Evolutionary conservation across 176 grass and related monocot genomes (phyloP), one percentile per base, ranked within the genome.

Genomic region (Zoysia pacifica): DNA sequence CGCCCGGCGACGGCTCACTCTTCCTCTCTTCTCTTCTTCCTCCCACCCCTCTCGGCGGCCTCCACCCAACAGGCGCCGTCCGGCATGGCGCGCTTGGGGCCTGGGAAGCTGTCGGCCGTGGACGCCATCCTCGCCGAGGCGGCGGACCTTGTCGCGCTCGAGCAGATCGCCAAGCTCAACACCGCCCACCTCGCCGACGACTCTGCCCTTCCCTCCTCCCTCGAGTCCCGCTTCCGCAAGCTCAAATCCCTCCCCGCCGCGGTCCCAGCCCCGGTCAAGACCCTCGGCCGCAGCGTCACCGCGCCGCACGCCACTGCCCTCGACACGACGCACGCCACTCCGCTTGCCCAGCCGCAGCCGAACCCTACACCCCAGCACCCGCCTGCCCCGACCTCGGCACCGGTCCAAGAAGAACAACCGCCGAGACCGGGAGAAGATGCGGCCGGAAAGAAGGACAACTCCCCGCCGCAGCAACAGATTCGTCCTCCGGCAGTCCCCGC

Each of bases 91-190:
- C 78, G 62, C 37, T 71, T 79, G 72, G 64, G 68, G 13, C 19
- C 39, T 18, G 38, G 49, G 14, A 79, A 72, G 70, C 37, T 81
- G 59, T 89, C 72, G 16, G 79, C 86, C 9, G 90, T 99, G 3
- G 84, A 95, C 58, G 88, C 86, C 56, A 87, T 99, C 85, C 86
- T 99, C 41, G 86, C 90, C 11, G 84, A 99, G 84, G 90, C 86
- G 1, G 75, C 85, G 10, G 90, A 99, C 49, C 50, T 90, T 14
- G 78, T 87, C 11, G 88, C 90, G 59, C 86, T 95, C 15, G 86
- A 99, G 67, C 81, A 95, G 62, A 65, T 40, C 62, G 62, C 62
- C 62, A 65, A 65, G 62, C 62, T 65, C 62, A 65, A 65, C 62
- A 65, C 62, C 35, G 36, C 62, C 12, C 62, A 65, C 62, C 62